Evolutionary conservation across 345 rosid genomes (phyloP).

Genomic region (Arabis hirsuta): DNA sequence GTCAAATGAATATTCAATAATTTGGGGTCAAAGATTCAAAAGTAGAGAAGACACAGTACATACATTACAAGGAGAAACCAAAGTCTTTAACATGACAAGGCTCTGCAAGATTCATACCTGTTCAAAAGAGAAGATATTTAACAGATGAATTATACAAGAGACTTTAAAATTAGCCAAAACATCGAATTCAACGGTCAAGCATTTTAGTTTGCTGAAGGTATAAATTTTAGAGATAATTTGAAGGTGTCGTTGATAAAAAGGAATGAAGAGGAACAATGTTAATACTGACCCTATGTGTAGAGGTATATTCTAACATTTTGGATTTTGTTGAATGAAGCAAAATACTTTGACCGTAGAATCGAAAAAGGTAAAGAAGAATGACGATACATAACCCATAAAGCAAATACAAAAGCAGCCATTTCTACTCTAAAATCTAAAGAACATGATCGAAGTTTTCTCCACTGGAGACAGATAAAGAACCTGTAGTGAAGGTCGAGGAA

Average conservation of each 20-base stretch:
- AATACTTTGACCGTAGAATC: conserved; percentile 11
- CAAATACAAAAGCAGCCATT: background rate
- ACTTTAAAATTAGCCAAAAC: no score
- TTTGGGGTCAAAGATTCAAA: background rate
- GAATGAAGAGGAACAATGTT: no score
- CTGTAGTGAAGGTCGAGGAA: conserved; percentile 52
- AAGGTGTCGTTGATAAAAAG: no score
- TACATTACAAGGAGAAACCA: conserved; percentile 42
- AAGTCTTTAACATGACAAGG: conserved; percentile 42
- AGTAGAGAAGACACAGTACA: conserved; percentile 22
- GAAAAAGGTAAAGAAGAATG: background rate
- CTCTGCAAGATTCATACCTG: conserved; percentile 33
- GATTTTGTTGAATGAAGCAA: no score
- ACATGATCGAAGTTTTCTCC: background rate
- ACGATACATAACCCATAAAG: conserved; percentile 2
- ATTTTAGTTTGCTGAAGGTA: no score
- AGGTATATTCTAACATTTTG: no score
- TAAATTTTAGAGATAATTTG: no score
- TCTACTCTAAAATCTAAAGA: background rate
- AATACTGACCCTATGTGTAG: no score
- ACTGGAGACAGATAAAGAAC: conserved; percentile 38
- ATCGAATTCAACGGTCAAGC: no score
- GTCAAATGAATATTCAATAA: conserved; percentile 23
- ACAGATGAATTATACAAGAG: no score
- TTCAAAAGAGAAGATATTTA: no score